Conservation (phyloP, 2,329 filamentous ascomycete species). For the Aspergillus calidoustus region DNA sequence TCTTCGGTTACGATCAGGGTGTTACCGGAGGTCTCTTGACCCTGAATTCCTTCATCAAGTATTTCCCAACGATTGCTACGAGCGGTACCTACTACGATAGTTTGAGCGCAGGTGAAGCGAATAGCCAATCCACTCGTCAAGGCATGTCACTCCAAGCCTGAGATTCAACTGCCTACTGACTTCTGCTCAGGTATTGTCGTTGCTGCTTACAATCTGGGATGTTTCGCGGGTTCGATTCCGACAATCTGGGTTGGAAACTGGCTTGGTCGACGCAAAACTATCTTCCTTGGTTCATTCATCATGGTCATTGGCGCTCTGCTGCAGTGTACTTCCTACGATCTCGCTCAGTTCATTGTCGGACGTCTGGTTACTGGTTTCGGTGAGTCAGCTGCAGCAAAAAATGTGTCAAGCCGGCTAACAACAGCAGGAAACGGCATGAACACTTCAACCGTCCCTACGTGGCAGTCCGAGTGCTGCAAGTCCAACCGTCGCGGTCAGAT, state of each 20-base stretch:
- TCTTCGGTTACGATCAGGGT: slow-evolving; percentile 46
- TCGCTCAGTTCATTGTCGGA: slow-evolving; percentile 57
- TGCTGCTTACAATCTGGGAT: slow-evolving; percentile 54
- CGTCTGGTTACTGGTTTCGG: slow-evolving; percentile 58
- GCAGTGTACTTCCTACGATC: slow-evolving; percentile 52
- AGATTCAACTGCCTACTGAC: neutral
- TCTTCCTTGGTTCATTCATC: slow-evolving; percentile 54
- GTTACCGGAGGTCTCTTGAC: slow-evolving; percentile 52
- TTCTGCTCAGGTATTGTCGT: slow-evolving; percentile 41
- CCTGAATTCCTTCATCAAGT: slow-evolving; percentile 45
- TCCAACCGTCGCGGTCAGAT: slow-evolving; percentile 56
- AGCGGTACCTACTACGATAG: slow-evolving; percentile 22
- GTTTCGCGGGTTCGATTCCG: slow-evolving; percentile 55
- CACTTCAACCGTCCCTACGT: slow-evolving; percentile 57
- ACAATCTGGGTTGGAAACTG: slow-evolving; percentile 58
- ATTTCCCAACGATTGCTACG: slow-evolving; percentile 49
- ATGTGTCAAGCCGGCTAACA: neutral
- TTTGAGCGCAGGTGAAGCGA: slow-evolving; percentile 23
- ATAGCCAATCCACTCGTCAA: slow-evolving; percentile 42
- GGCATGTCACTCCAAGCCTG: slow-evolving; percentile 29
- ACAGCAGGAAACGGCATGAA: slow-evolving; percentile 52
- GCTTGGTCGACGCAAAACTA: slow-evolving; percentile 56
- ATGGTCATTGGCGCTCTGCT: slow-evolving; percentile 57
- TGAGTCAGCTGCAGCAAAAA: slow-evolving; percentile 11
- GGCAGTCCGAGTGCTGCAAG: slow-evolving; percentile 57